A percentile compares a stretch with the other conserved stretches of the same genome.
phyloP scores from a whole-genome alignment of 139 green algal genomes.

The Mesostigma viride region DNA sequence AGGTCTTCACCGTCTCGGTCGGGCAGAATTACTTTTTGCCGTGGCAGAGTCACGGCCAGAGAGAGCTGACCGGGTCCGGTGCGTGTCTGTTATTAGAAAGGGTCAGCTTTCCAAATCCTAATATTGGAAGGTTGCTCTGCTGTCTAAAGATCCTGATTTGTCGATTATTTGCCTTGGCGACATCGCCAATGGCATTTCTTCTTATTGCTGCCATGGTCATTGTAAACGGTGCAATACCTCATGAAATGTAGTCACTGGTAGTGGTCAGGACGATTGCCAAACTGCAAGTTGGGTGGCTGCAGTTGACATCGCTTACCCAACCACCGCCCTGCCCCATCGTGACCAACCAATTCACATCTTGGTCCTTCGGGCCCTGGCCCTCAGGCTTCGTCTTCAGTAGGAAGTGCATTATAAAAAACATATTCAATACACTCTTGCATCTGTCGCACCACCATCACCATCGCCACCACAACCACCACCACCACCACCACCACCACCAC shows the following conservation, averaged over 20 bases:
- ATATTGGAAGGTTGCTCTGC: not conserved
- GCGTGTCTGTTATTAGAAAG: not conserved
- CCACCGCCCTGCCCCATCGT: no score
- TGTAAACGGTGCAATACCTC: not conserved
- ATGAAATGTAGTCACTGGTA: not conserved
- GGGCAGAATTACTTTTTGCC: conserved; percentile 53
- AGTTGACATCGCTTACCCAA: no score
- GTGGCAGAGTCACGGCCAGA: conserved; percentile 64
- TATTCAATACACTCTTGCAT: not conserved
- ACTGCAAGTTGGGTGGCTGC: not conserved
- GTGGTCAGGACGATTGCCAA: not conserved
- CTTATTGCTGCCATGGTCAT: not conserved
- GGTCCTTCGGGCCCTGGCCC: not conserved
- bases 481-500: no score
- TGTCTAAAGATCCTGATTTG: not conserved
- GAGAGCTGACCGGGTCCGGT: conserved; percentile 27
- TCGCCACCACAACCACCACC: no score
- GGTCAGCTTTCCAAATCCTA: not conserved
- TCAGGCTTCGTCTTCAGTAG: not conserved
- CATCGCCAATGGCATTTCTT: not conserved
- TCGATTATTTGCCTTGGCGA: not conserved
- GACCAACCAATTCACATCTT: not conserved
- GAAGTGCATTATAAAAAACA: not conserved
- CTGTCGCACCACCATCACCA: no score
- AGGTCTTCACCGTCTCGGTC: conserved; percentile 52